Percentiles rank a stretch among this genome's conserved stretches.
These are phyloP conservation scores for Epichloe bromicola DNA, from an alignment of 2,329 filamentous ascomycete species.

Conservation along the genomic window DNA sequence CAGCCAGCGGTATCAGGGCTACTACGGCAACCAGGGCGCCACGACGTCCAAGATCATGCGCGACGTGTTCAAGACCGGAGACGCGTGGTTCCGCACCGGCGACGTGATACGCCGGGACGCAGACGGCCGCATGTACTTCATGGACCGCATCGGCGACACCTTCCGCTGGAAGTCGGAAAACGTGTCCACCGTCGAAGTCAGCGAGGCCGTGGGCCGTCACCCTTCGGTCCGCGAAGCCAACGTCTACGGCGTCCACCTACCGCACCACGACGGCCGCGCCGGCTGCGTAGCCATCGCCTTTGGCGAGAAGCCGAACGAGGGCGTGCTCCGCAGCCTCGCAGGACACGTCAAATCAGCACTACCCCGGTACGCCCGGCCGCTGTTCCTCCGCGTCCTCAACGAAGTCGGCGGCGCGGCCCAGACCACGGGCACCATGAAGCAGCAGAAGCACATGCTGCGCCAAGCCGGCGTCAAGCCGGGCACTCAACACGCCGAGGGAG, in stretches of 20 bases:
- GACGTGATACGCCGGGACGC: conserved; percentile 61
- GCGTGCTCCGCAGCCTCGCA: conserved; percentile 46
- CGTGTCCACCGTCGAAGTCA: conserved; percentile 70
- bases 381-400: conserved; percentile 59
- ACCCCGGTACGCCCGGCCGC: conserved; percentile 61
- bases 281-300: conserved; percentile 65
- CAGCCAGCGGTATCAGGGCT: conserved; percentile 60
- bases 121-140: conserved; percentile 66
- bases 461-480: conserved; percentile 58
- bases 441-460: conserved; percentile 67
- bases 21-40: conserved; percentile 61
- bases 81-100: conserved; percentile 76
- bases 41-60: conserved; percentile 62
- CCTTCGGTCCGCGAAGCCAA: conserved; percentile 62
- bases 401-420: conserved; percentile 42
- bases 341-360: conserved; percentile 42
- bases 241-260: conserved; percentile 71
- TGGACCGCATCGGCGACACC: conserved; percentile 67
- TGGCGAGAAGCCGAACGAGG: conserved; percentile 30
- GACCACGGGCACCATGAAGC: conserved; percentile 76
- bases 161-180: conserved; percentile 78
- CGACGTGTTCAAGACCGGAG: conserved; percentile 59
- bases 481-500: conserved; percentile 20
- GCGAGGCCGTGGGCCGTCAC: conserved; percentile 58
- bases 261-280: conserved; percentile 70